These are phyloP conservation scores for Leccinum pseudoinsigne DNA, from an alignment of 1,284 basidiomycete species.

Conservation along the genomic window DNA sequence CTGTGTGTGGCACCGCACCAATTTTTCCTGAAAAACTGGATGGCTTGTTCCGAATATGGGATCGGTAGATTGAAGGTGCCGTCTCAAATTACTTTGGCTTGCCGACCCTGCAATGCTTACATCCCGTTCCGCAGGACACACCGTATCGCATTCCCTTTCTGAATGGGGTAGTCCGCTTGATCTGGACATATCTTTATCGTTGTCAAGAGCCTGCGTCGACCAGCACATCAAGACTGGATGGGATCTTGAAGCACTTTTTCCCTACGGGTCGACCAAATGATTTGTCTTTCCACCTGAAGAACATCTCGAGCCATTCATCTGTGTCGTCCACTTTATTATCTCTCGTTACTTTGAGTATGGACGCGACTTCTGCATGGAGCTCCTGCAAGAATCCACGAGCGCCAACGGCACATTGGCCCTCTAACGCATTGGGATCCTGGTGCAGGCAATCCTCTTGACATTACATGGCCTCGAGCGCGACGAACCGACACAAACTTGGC, in stretches of 20 bases:
- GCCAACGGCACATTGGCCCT: constrained; percentile 53
- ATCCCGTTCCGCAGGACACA: constrained; percentile 63
- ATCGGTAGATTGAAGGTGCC: constrained; percentile 79
- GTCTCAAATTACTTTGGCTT: not conserved
- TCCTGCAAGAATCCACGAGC: constrained; percentile 67
- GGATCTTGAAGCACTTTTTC: constrained; percentile 79
- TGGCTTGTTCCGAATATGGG: constrained; percentile 66
- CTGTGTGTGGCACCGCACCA: constrained; percentile 89
- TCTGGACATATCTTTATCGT: constrained; percentile 95
- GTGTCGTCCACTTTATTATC: constrained; percentile 82
- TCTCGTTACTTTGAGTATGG: constrained; percentile 89
- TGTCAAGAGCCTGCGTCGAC: constrained; percentile 86
- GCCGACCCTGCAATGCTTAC: not conserved
- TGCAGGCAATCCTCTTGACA: constrained; percentile 79
- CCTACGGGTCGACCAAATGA: constrained; percentile 58
- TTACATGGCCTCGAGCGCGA: constrained; percentile 75
- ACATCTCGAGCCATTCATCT: constrained; percentile 75
- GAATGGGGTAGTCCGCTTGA: constrained; percentile 81
- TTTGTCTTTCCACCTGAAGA: constrained; percentile 73
- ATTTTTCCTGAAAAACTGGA: constrained; percentile 85
- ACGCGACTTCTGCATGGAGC: constrained; percentile 76
- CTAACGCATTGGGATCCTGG: constrained; percentile 74
- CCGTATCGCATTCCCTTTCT: constrained; percentile 71
- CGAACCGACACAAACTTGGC: constrained; percentile 70
- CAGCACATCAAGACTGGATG: constrained; percentile 77